These are phyloP conservation scores for Adenanthera pavonina DNA, from an alignment of 306 rosid species.

Conservation along the genomic window DNA sequence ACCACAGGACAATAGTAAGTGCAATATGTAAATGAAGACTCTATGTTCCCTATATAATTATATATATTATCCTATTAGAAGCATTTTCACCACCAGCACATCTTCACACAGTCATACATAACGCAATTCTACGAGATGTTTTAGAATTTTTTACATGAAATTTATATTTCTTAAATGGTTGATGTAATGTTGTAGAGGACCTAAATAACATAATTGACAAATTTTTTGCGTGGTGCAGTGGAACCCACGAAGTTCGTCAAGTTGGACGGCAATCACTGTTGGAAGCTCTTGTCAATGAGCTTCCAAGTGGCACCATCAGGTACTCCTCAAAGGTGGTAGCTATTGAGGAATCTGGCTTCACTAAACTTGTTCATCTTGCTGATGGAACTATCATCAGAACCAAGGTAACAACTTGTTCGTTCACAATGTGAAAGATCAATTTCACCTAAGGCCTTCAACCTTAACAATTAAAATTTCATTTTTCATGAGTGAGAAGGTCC, in stretches of 20 bases:
- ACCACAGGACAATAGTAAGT: slow-evolving; percentile 60
- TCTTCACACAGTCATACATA: background rate
- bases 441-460: background rate
- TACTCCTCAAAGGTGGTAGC: slow-evolving; percentile 74
- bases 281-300: slow-evolving; percentile 69
- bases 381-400: slow-evolving; percentile 69
- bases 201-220: background rate
- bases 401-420: slow-evolving; percentile 49
- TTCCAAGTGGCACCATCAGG: slow-evolving; percentile 70
- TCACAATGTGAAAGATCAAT: background rate
- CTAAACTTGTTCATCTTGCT: slow-evolving; percentile 68
- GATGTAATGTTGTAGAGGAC: background rate
- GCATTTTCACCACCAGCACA: background rate
- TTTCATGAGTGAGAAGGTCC: slow-evolving; percentile 50
- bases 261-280: slow-evolving; percentile 57
- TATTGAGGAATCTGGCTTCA: slow-evolving; percentile 62
- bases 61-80: background rate
- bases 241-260: slow-evolving; percentile 56
- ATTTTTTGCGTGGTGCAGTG: slow-evolving; percentile 29
- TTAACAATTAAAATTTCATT: background rate
- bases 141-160: background rate
- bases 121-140: background rate
- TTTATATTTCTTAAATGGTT: background rate
- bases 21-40: background rate
- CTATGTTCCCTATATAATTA: background rate